Evolutionary conservation across 495 filamentous ascomycete species (phyloP), one percentile per base, ranked within the genome.

Genomic region (Aspergillus olivimuriae): DNA sequence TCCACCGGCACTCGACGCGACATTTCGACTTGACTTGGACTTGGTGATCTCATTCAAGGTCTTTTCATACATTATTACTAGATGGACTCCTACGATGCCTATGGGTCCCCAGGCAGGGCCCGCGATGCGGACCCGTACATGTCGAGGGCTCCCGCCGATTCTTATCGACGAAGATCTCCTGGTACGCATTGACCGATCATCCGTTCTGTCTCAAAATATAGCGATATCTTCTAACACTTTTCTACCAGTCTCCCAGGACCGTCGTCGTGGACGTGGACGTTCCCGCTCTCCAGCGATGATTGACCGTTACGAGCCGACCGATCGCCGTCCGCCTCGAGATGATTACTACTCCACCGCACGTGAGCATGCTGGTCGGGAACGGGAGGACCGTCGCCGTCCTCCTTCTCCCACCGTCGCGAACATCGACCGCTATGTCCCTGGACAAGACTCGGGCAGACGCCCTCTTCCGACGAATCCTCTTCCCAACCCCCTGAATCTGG

Each of bases 341-440:
- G 72, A 75, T 18, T 73, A 66, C 26, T 75, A 76, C 39, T 58
- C 64, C 46, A 67, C 53, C 18, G 53, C 72, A 19, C 80, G 87
- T 31, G 87, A 94, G 48, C 83, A 87, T 42, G 72, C 75, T 19
- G 52, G 66, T n/a, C 79, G 87, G 35, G 83, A 78, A 30, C 77
- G 78, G 12, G 76, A 82, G 43, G 78, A 84, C 34, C 78, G 82
- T 39, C 82, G 88, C 36, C 85, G 60, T 57, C 77, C 61, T 15
- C 76, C 75, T 21, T 80, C 79, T 9, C 75, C 82, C 5, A 72
- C 65, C 8, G 80, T 80, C 6, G 78, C 80, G 15, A 82, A 88
- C 31, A 97, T 97, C 48, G 92, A 99, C 64, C 84, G 94, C 37
- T 99, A 99, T 63, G 86, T 97, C 18, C 92, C 92, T 2, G 88